Evolutionary conservation across 495 filamentous ascomycete genomes (phyloP).

Genomic region (Oleoguttula mirabilis): DNA sequence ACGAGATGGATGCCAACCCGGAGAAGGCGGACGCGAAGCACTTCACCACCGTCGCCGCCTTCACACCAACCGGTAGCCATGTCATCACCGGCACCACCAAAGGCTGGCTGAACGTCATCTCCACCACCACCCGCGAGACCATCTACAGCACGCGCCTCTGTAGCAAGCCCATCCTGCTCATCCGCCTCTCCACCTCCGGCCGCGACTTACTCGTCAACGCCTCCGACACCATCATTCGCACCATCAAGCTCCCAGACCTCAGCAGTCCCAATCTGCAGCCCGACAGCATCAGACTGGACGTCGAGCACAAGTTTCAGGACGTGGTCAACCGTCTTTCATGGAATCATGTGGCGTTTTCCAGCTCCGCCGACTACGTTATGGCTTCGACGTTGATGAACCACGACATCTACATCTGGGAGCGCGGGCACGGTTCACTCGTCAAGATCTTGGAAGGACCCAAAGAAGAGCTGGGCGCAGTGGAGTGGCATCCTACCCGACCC

Average conservation of each 20-base stretch:
- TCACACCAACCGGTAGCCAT: slow-evolving; percentile 71
- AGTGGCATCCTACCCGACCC: slow-evolving; percentile 91
- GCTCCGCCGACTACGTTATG: slow-evolving; percentile 77
- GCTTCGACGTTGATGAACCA: slow-evolving; percentile 95
- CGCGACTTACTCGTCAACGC: slow-evolving; percentile 79
- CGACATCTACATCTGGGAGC: slow-evolving; percentile 97
- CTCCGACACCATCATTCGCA: slow-evolving; percentile 83
- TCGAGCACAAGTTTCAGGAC: slow-evolving; percentile 98
- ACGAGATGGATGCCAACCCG: slow-evolving; percentile 47
- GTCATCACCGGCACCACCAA: slow-evolving; percentile 86
- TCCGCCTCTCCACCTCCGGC: slow-evolving; percentile 72
- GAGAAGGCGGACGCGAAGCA: slow-evolving; percentile 92
- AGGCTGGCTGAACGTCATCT: slow-evolving; percentile 87
- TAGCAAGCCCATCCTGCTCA: slow-evolving; percentile 73
- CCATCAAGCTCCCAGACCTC: slow-evolving; percentile 62
- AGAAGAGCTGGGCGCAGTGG: slow-evolving; percentile 86
- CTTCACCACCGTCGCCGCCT: slow-evolving; percentile 80
- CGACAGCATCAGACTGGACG: slow-evolving; percentile 67
- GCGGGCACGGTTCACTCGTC: slow-evolving; percentile 80
- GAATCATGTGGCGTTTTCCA: slow-evolving; percentile 89
- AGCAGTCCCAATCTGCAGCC: slow-evolving; percentile 43
- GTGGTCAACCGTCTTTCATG: slow-evolving; percentile 87
- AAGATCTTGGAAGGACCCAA: slow-evolving; percentile 86
- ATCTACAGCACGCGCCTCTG: slow-evolving; percentile 80
- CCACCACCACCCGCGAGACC: slow-evolving; percentile 59